Evolutionary conservation across 306 rosid genomes (phyloP).

Genomic region (Dalbergia cultrata): DNA sequence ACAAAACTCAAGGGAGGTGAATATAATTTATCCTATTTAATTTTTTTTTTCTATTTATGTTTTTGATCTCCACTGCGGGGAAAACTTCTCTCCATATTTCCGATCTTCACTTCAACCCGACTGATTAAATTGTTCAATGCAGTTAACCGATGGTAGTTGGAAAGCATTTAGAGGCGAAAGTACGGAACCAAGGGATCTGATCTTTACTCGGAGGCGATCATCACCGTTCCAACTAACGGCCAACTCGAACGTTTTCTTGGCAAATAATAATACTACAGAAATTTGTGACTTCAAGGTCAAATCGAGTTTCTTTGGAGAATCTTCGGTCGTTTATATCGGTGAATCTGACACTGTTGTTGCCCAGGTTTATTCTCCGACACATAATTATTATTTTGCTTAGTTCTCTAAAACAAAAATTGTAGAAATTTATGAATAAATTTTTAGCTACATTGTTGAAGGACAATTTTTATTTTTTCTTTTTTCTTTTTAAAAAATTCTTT

Average conservation of each 20-base stretch:
- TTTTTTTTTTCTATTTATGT: too few species aligned
- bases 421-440: not conserved
- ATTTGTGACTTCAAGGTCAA: slow-evolving; percentile 60
- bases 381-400: not conserved
- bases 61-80: too few species aligned
- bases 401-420: too few species aligned
- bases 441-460: not conserved
- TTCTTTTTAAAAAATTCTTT: too few species aligned
- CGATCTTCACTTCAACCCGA: too few species aligned
- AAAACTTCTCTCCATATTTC: too few species aligned
- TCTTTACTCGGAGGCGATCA: slow-evolving; percentile 46
- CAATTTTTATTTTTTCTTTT: not conserved
- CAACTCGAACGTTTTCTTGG: slow-evolving; percentile 58
- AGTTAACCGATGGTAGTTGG: slow-evolving; percentile 55
- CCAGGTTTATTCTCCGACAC: slow-evolving; percentile 40
- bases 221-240: slow-evolving; percentile 49
- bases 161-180: slow-evolving; percentile 64
- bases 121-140: not conserved
- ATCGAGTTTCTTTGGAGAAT: slow-evolving; percentile 46
- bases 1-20: too few species aligned
- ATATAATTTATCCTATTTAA: too few species aligned
- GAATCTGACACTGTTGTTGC: slow-evolving; percentile 55
- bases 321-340: slow-evolving; percentile 57
- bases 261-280: slow-evolving; percentile 44
- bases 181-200: slow-evolving; percentile 43